Base-by-base conservation (phyloP, 768 basidiomycete genomes). In the Amanita muscaria region DNA sequence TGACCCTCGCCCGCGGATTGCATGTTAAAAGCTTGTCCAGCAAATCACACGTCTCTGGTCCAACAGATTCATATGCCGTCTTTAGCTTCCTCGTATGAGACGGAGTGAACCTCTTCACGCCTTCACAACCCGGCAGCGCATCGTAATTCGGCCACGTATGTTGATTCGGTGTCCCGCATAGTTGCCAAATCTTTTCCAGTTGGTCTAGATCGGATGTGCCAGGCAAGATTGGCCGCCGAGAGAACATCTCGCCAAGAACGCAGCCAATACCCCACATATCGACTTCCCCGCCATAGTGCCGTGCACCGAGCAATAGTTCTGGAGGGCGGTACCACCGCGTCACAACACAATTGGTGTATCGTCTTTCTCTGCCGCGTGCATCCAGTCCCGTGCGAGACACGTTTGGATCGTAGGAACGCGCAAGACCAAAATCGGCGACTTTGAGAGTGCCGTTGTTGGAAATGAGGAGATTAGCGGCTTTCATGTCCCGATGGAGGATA, bases 241-340 rank as follows among this genome's bases (percentile, higher is more conserved):
- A 73, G 61, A 89, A 94, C 90, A 98, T 97, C 64, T 99, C 96
- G 23, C 86, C 94, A n/a, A 98, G 69, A 22, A 97, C 88, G 61
- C 59, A 93, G 80, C 94, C 96, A 42, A 98, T 81, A 5, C 94
- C 91, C 96, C 96, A 99, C 55, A 99, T 83, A 62, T 99, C 96
- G 33, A 99, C 84, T 53, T 91, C 89, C 1, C 88, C 87, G 7
- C 90, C 90, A 53, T 99, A 98, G 49, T 87, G 78, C 36, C 82
- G 73, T 12, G 88, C 85, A 31, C 93, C 92, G 11, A 99, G 70
- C 10, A 99, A 69, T 2, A 99, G 68, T 70, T 96, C 91, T 0
- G 92, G 92, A 12, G 92, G 89, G 15, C 92, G 77, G 56, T 96
- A 96, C 92, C 91, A 96, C 34, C 90, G 68, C 8, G 91, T 94